Conservation (phyloP, 495 filamentous ascomycete genomes). For the Articulospora tetracladia region DNA sequence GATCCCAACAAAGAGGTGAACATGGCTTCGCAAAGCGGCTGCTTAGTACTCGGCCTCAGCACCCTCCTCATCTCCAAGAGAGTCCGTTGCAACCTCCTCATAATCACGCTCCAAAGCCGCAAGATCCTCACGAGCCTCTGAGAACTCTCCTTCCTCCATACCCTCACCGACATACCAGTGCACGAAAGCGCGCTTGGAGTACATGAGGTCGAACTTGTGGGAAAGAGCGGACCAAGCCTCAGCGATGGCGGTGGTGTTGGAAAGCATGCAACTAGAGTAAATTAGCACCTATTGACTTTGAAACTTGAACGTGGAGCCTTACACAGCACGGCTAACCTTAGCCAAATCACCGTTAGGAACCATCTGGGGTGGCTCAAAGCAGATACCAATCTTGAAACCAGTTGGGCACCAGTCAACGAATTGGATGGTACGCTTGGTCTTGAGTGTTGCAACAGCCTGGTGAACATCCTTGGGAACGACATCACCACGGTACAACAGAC, state of each 20-base stretch:
- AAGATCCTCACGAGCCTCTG: slow-evolving; percentile 96
- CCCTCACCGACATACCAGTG: slow-evolving; percentile 99
- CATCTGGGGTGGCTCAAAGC: slow-evolving; percentile 93
- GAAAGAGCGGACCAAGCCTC: slow-evolving; percentile 98
- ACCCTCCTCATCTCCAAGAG: slow-evolving; percentile 82
- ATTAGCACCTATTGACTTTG: too few relatives aligned
- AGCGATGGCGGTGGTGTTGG: slow-evolving; percentile 98
- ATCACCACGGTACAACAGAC: slow-evolving; percentile 95
- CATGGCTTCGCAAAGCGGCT: slow-evolving; percentile 9
- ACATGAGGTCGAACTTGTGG: slow-evolving; percentile 99
- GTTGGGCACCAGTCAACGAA: slow-evolving; percentile 99
- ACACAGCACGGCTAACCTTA: slow-evolving; percentile 96
- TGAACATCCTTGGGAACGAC: slow-evolving; percentile 95
- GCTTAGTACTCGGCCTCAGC: slow-evolving; percentile 93
- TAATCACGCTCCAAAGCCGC: slow-evolving; percentile 98
- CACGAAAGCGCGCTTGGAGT: slow-evolving; percentile 99
- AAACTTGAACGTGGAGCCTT: too few relatives aligned
- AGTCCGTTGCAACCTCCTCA: slow-evolving; percentile 98
- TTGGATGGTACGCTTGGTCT: slow-evolving; percentile 98
- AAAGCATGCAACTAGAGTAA: slow-evolving; percentile 81
- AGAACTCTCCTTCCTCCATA: slow-evolving; percentile 99
- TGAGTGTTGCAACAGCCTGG: slow-evolving; percentile 85
- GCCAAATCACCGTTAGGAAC: slow-evolving; percentile 96
- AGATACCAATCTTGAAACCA: slow-evolving; percentile 99
- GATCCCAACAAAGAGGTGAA: slow-evolving; percentile 23